Evolutionary conservation across 2,329 filamentous ascomycete genomes (phyloP), one percentile per base, ranked within the genome.

Genomic region (Fusarium poae): DNA sequence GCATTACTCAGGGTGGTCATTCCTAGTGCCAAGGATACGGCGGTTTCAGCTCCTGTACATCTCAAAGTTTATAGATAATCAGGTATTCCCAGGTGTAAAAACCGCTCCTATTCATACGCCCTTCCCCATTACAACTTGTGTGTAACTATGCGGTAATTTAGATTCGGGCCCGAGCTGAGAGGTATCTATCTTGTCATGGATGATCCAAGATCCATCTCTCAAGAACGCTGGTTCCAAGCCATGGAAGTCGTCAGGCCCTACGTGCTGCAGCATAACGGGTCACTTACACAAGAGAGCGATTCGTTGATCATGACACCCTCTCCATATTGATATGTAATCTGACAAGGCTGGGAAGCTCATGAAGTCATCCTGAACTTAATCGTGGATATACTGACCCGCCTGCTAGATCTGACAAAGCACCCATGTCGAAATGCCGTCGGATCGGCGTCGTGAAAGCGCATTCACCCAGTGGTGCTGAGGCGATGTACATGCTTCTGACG

Each of bases 331-430:
- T 39, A 16, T 27, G 23, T 48, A 49, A 64, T 37, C 35, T 21
- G 35, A 16, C 11, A 32, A 52, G 30, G 45, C 57, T 59, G 40
- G 39, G 18, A 52, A 21, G n/a, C 35, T 29, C 29, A 69, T 67
- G 57, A 62, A 57, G 53, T 69, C 66, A 70, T 56, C 18, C 43
- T 50, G 30, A 53, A 67, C 57, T 48, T 48, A 52, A 67, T 43
- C n/a, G 32, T 25, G 25, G 46, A 32, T 43, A 32, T 43, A 55
- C 58, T 70, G 45, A 42, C 62, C 25, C 29, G 39, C 53, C 39
- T 67, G 49, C 45, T 23, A 49, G 39, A 54, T 42, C 46, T 62
- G n/a, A 39, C 20, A 62, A 27, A 46, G 29, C 9, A 46, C 25
- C 23, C 23, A 13, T 23, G 25, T 34, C 34, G 27, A 37, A 25